phyloP scores from a whole-genome alignment of 2,329 filamentous ascomycete species.

The Rhynchosporium secalis region DNA sequence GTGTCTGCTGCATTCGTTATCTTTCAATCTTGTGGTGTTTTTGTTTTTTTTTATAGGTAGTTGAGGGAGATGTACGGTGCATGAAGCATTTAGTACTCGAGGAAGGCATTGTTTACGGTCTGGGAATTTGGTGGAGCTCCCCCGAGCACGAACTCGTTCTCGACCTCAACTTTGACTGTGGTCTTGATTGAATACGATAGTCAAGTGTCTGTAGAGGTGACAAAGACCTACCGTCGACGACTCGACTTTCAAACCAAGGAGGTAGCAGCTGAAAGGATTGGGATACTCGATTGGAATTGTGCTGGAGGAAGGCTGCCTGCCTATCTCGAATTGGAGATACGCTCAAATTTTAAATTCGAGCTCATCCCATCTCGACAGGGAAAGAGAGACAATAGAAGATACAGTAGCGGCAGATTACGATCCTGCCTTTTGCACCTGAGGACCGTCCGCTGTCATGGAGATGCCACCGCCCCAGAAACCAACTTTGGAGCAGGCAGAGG shows the following conservation, averaged over 20 bases:
- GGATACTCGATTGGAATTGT: neutral
- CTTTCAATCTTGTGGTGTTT: neutral
- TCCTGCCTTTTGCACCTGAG: neutral
- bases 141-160: neutral
- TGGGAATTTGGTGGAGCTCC: conserved; percentile 5
- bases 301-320: neutral
- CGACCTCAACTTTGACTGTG: neutral
- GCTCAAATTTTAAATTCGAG: neutral
- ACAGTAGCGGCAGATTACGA: neutral
- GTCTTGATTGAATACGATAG: neutral
- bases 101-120: conserved; percentile 3
- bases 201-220: neutral
- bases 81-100: neutral
- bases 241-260: conserved; percentile 1
- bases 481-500: neutral
- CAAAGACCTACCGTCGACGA: neutral
- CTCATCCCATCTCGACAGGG: conserved; percentile 1
- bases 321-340: neutral
- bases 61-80: neutral
- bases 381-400: neutral
- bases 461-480: conserved; percentile 8
- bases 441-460: neutral
- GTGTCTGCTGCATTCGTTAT: neutral
- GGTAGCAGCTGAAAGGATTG: neutral
- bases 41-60: neutral